These are phyloP conservation scores for Takashimella koratensis DNA, from an alignment of 1,284 basidiomycete genomes.

Conservation along the genomic window DNA sequence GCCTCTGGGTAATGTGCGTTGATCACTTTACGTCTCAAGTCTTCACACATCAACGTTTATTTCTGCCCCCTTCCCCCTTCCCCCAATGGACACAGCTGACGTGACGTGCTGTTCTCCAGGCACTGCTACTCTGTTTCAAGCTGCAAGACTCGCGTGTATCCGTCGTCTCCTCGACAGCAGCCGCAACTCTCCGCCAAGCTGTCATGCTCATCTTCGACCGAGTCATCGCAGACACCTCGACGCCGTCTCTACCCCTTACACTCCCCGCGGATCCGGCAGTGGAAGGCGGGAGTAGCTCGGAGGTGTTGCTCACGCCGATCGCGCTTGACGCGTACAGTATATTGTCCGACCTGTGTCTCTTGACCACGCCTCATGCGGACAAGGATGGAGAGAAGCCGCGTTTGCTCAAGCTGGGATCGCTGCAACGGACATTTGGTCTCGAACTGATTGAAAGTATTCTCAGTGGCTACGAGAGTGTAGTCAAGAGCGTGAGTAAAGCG, in stretches of 20 bases:
- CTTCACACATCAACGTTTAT: no score
- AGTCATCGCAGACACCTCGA: conserved; percentile 50
- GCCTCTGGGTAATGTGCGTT: conserved; percentile 67
- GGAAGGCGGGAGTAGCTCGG: conserved; percentile 38
- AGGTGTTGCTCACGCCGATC: conserved; percentile 62
- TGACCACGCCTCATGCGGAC: conserved; percentile 53
- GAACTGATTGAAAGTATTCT: conserved; percentile 96
- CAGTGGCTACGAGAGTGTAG: conserved; percentile 86
- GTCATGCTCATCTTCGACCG: conserved; percentile 99
- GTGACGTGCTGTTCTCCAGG: conserved; percentile 51
- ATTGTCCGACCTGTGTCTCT: conserved; percentile 82
- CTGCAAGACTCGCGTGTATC: conserved; percentile 91
- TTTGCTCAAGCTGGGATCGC: conserved; percentile 76
- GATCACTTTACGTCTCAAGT: no score
- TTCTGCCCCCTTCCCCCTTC: not conserved
- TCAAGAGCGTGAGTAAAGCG: conserved; percentile 63
- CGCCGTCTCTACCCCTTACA: conserved; percentile 15
- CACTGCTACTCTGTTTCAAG: conserved; percentile 86
- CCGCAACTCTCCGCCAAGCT: conserved; percentile 89
- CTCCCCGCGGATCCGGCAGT: conserved; percentile 17
- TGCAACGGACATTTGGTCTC: conserved; percentile 90
- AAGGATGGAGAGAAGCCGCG: conserved; percentile 62
- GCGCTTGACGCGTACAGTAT: conserved; percentile 82
- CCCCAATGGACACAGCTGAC: conserved; percentile 1
- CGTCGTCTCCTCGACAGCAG: conserved; percentile 94